Evolutionary conservation across 148 eudicot genomes (phyloP).

Genomic region (Dianthus caryophyllus): DNA sequence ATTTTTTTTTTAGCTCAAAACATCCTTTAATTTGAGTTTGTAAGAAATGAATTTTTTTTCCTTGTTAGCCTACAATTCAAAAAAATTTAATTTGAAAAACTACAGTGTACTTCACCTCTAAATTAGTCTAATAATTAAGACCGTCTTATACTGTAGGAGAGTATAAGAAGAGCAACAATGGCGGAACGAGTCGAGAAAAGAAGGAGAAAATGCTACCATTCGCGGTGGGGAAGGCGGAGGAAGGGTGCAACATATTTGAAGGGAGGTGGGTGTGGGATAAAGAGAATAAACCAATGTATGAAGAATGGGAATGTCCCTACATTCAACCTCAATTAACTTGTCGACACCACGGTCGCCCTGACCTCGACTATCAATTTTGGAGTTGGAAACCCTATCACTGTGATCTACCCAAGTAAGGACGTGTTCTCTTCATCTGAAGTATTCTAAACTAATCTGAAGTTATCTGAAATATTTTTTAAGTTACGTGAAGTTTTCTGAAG

Average conservation of each 20-base stretch:
- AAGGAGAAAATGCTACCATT: conserved; percentile 46
- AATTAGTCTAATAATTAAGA: too few species aligned
- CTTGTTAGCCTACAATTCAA: too few species aligned
- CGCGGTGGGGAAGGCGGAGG: conserved; percentile 40
- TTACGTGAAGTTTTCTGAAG: too few species aligned
- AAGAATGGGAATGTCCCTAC: conserved; percentile 84
- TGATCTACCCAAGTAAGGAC: conserved; percentile 78
- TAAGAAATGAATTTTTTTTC: too few species aligned
- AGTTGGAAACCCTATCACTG: conserved; percentile 88
- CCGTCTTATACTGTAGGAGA: too few species aligned
- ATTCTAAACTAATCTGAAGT: too few species aligned
- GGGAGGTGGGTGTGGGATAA: conserved; percentile 81
- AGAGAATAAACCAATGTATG: conserved; percentile 52
- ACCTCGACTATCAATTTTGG: conserved; percentile 68
- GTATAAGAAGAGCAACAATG: conserved; percentile 1
- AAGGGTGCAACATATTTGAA: conserved; percentile 59
- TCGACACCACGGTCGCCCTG: conserved; percentile 81
- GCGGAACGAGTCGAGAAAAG: conserved; percentile 12
- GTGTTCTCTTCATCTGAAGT: too few species aligned
- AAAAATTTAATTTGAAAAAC: too few species aligned
- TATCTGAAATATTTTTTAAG: too few species aligned
- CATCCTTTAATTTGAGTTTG: too few species aligned
- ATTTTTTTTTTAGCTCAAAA: too few species aligned
- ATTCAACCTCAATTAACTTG: conserved; percentile 82
- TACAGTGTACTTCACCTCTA: too few species aligned